These are phyloP conservation scores for Volutella citrinella DNA, from an alignment of 2,329 filamentous ascomycete species.

Conservation along the genomic window DNA sequence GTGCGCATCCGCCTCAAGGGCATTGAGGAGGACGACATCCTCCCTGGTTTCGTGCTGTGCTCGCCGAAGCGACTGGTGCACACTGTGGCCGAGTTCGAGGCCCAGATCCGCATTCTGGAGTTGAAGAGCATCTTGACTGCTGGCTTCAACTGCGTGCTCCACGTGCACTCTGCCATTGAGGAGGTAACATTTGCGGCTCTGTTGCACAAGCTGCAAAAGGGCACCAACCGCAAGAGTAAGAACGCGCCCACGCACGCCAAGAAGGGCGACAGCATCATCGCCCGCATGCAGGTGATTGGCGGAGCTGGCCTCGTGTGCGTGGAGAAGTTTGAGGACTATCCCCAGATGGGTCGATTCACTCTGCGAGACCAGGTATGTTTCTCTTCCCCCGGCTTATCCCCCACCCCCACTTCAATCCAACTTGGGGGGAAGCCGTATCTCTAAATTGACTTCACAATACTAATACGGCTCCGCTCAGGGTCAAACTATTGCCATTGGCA, in stretches of 20 bases:
- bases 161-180: constrained; percentile 96
- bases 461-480: constrained; percentile 61
- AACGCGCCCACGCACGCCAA: constrained; percentile 87
- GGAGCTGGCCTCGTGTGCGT: constrained; percentile 86
- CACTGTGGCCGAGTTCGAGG: constrained; percentile 86
- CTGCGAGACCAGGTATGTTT: constrained; percentile 75
- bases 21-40: constrained; percentile 94
- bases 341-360: constrained; percentile 89
- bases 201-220: constrained; percentile 93
- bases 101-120: constrained; percentile 92
- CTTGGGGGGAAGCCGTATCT: too few relatives aligned
- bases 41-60: constrained; percentile 94
- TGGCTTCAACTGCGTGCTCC: constrained; percentile 96
- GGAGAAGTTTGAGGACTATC: constrained; percentile 93
- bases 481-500: constrained; percentile 98
- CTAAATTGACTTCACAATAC: constrained; percentile 17
- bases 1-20: constrained; percentile 88
- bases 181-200: constrained; percentile 89
- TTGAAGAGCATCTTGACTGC: constrained; percentile 91
- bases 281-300: constrained; percentile 81
- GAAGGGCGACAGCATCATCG: constrained; percentile 80
- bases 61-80: constrained; percentile 92
- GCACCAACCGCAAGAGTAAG: constrained; percentile 91
- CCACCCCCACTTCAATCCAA: too few relatives aligned
- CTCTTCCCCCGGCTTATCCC: constrained; percentile 11